phyloP scores from a whole-genome alignment of 352 stramenopile species.

The Phytophthora europaea region DNA sequence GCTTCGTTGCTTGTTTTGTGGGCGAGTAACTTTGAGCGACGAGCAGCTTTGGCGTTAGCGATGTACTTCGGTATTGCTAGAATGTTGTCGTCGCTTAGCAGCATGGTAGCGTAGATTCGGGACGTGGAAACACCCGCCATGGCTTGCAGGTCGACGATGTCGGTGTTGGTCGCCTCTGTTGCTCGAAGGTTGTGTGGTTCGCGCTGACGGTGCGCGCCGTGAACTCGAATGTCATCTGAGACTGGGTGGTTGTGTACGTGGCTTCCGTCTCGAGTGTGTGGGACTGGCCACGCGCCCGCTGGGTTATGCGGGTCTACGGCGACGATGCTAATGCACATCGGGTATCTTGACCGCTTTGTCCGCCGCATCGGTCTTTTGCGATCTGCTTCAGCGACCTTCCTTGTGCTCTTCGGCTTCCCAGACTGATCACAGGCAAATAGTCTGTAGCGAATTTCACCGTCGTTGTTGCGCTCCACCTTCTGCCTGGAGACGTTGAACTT shows the following conservation, averaged over 20 bases:
- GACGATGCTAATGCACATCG: no score
- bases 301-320: no score
- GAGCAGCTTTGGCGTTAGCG: background rate
- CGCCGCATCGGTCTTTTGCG: background rate
- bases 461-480: background rate
- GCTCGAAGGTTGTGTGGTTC: background rate
- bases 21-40: background rate
- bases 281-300: no score
- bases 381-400: background rate
- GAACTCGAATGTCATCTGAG: background rate
- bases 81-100: background rate
- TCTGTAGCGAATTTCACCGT: background rate
- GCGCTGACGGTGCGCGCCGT: background rate
- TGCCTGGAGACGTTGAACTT: background rate
- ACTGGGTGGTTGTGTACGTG: background rate
- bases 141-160: background rate
- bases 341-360: no score
- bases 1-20: background rate
- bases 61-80: slow-evolving; percentile 8
- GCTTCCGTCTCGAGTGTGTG: background rate
- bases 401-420: background rate
- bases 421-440: background rate
- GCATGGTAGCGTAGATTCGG: slow-evolving; percentile 3
- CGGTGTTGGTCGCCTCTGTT: background rate
- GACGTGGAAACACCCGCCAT: background rate